These are phyloP conservation scores for Silene vulgaris DNA, from an alignment of 179 eudicot species.

Conservation along the genomic window DNA sequence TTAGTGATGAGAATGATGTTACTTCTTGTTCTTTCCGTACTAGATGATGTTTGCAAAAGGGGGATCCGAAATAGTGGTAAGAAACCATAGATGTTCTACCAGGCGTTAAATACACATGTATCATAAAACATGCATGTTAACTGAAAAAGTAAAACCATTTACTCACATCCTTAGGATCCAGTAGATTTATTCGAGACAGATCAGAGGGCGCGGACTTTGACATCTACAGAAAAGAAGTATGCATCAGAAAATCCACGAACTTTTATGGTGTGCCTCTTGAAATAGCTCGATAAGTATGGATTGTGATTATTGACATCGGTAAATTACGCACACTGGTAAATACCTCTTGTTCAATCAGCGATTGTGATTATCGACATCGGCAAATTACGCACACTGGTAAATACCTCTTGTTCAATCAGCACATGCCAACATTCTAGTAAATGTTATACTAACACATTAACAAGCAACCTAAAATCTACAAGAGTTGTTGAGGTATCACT, in stretches of 20 bases:
- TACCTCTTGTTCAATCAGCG: neutral
- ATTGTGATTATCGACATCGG: neutral
- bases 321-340: no score
- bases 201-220: conserved; percentile 93
- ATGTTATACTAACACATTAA: neutral
- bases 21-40: neutral
- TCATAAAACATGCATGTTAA: neutral
- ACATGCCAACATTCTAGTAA: neutral
- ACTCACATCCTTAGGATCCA: conserved; percentile 90
- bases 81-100: neutral
- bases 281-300: conserved; percentile 9
- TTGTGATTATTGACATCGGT: neutral
- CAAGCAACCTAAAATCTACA: neutral
- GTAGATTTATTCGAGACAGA: conserved; percentile 80
- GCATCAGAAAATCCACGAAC: conserved; percentile 12
- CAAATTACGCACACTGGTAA: no score
- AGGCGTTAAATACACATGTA: conserved; percentile 2
- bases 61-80: neutral
- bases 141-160: neutral
- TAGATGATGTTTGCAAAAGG: conserved; percentile 9
- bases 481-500: neutral
- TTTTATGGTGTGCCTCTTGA: neutral
- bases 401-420: neutral
- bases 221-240: conserved; percentile 49
- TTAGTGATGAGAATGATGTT: neutral